Evolutionary conservation across 495 filamentous ascomycete species (phyloP).

Genomic region (Terfezia claveryi): DNA sequence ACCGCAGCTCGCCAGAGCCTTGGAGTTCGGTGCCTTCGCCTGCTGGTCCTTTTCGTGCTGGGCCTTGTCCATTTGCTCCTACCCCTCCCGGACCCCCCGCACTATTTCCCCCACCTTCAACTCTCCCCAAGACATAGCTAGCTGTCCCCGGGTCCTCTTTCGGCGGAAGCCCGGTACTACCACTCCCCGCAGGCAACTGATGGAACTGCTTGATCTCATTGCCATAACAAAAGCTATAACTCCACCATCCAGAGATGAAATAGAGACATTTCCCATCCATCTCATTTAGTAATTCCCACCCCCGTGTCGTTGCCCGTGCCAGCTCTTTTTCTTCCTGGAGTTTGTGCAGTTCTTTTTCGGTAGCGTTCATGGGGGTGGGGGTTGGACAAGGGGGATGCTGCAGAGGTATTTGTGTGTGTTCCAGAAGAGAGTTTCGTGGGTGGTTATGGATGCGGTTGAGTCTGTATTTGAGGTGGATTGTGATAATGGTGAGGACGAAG

Average conservation of each 20-base stretch:
- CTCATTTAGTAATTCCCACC: conserved; percentile 72
- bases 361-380: conserved; percentile 32
- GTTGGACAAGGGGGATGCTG: conserved; percentile 50
- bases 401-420: conserved; percentile 57
- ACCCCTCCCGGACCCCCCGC: conserved; percentile 9
- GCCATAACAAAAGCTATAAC: conserved; percentile 87
- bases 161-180: conserved; percentile 43
- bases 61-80: conserved; percentile 21
- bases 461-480: conserved; percentile 9
- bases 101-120: conserved; percentile 22
- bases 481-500: conserved; percentile 4
- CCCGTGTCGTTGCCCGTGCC: conserved; percentile 56
- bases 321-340: conserved; percentile 71
- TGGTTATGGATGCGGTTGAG: conserved; percentile 7
- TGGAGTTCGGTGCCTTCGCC: conserved; percentile 33
- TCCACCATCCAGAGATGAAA: conserved; percentile 89
- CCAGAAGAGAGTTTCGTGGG: conserved; percentile 53
- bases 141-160: conserved; percentile 51
- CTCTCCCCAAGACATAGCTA: conserved; percentile 46
- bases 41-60: conserved; percentile 19
- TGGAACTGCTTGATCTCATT: conserved; percentile 80
- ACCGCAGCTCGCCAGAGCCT: conserved; percentile 61
- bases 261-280: conserved; percentile 80
- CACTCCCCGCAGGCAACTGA: conserved; percentile 37
- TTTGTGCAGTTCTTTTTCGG: conserved; percentile 37